Conservation (phyloP, 225 moss, liverwort and hornwort genomes). For the Polytrichum formosum region DNA sequence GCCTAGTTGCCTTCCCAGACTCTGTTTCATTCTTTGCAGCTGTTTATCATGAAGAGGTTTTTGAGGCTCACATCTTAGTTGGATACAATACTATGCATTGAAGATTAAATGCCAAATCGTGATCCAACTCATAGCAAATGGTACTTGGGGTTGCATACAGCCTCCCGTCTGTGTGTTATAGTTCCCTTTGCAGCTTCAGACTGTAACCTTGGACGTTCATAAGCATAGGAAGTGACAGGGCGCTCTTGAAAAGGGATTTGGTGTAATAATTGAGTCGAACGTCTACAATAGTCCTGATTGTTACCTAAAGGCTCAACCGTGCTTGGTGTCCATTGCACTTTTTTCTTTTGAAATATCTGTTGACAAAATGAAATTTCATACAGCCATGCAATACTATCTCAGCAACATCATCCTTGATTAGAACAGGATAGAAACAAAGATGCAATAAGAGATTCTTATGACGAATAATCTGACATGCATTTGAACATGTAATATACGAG, state of each 20-base stretch:
- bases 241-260: neutral
- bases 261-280: neutral
- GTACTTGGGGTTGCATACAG: neutral
- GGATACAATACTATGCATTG: too few relatives aligned
- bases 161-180: neutral
- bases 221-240: slow-evolving; percentile 5
- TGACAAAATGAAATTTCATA: neutral
- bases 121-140: neutral
- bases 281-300: slow-evolving; percentile 5
- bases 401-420: neutral
- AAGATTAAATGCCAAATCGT: too few relatives aligned
- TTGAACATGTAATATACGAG: too few relatives aligned
- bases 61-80: too few relatives aligned
- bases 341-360: slow-evolving; percentile 9
- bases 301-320: slow-evolving; percentile 8
- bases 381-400: neutral
- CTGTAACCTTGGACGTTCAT: slow-evolving; percentile 5
- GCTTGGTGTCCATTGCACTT: slow-evolving; percentile 11
- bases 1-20: too few relatives aligned
- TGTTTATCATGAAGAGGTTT: too few relatives aligned
- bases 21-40: too few relatives aligned
- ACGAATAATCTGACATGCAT: neutral
- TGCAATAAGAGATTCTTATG: neutral
- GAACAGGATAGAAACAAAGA: neutral
- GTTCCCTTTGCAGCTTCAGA: slow-evolving; percentile 13